Evolutionary conservation across 495 filamentous ascomycete species (phyloP).

Genomic region (Astrothelium subdiscretum): DNA sequence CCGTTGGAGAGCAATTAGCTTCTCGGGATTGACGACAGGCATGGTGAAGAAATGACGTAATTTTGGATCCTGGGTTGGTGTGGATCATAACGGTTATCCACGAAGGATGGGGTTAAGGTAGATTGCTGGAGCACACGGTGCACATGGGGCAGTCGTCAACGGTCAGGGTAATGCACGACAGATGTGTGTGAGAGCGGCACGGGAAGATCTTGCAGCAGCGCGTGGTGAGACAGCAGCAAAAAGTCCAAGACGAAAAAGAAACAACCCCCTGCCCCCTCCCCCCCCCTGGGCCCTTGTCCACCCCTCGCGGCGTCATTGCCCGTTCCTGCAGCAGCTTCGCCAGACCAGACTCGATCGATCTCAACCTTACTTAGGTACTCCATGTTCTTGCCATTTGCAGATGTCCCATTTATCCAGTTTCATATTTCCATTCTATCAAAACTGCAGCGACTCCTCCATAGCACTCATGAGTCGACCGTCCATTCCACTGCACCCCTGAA

Average conservation of each 20-base stretch:
- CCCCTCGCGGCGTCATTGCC: background rate
- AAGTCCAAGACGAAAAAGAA: background rate
- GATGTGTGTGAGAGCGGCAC: background rate
- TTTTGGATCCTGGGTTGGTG: background rate
- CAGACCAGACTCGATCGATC: background rate
- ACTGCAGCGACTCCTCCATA: background rate
- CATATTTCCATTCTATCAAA: background rate
- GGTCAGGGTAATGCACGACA: background rate
- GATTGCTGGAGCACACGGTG: too few species aligned
- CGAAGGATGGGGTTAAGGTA: too few species aligned
- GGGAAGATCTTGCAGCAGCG: background rate
- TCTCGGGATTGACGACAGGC: constrained; percentile 80
- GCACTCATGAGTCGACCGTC: background rate
- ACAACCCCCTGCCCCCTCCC: background rate
- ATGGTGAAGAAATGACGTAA: constrained; percentile 38
- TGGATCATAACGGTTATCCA: background rate
- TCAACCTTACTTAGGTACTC: background rate
- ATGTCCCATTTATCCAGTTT: background rate
- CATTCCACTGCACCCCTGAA: background rate
- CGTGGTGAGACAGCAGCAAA: background rate
- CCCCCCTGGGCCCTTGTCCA: background rate
- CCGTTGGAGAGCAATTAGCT: constrained; percentile 73
- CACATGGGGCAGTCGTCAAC: background rate
- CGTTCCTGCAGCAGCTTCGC: background rate
- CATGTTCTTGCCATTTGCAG: background rate